Conservation (phyloP, 495 filamentous ascomycete species). For the Xylaria acuta region DNA sequence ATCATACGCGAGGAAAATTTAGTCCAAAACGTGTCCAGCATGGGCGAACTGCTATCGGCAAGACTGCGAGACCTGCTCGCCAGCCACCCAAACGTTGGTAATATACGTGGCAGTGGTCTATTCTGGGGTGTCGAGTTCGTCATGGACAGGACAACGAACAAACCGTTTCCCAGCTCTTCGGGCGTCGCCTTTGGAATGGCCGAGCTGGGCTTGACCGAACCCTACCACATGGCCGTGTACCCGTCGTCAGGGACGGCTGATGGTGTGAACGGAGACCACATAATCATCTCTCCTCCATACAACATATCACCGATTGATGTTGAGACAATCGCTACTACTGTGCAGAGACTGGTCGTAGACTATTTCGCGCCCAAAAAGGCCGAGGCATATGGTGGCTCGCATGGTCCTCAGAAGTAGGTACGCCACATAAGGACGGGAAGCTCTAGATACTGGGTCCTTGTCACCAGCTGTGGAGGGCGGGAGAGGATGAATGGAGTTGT, state of each 20-base stretch:
- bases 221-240: slow-evolving; percentile 72
- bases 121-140: slow-evolving; percentile 71
- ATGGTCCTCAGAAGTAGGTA: not conserved
- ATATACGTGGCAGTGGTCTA: slow-evolving; percentile 68
- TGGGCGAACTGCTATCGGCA: slow-evolving; percentile 58
- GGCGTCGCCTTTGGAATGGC: slow-evolving; percentile 58
- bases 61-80: slow-evolving; percentile 53
- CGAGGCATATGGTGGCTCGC: not conserved
- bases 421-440: not conserved
- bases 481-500: not conserved
- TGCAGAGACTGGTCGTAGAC: slow-evolving; percentile 49
- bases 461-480: not conserved
- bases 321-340: slow-evolving; percentile 55
- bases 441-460: not conserved
- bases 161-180: slow-evolving; percentile 51
- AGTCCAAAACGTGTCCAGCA: slow-evolving; percentile 56
- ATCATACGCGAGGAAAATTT: slow-evolving; percentile 64
- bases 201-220: slow-evolving; percentile 48
- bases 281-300: slow-evolving; percentile 78
- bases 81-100: slow-evolving; percentile 62
- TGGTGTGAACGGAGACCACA: slow-evolving; percentile 73
- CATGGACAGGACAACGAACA: slow-evolving; percentile 52
- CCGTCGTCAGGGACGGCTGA: slow-evolving; percentile 71
- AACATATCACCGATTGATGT: slow-evolving; percentile 68
- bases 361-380: slow-evolving; percentile 35